Evolutionary conservation across 2,329 filamentous ascomycete genomes (phyloP), one percentile per base, ranked within the genome.

Genomic region (Apiospora rasikravindrae): DNA sequence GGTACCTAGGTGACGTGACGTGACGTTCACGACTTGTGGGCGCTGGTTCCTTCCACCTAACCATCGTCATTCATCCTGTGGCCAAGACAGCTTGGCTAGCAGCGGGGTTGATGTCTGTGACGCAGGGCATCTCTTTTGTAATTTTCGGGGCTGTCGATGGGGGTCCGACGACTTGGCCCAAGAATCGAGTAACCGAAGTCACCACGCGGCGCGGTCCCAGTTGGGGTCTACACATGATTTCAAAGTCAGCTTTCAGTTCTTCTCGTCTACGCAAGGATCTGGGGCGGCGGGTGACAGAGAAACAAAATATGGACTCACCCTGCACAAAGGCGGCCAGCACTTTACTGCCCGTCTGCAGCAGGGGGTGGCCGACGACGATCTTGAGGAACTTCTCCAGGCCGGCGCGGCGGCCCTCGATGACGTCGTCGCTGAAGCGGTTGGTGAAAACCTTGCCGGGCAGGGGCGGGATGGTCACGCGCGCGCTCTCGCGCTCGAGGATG

Each of bases 361-460:
- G 87, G 77, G 96, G 96, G 83, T 99, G 96, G 0, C 96, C 96
- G 0, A 98, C 96, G 14, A 99, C 96, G 81, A 98, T 98, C 89
- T 96, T 95, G 81, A 99, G 84, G 82, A 99, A 99, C 81, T 97
- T 91, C 86, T 99, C 95, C 76, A 99, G 86, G 0, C 96, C 96
- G 77, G 96, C 94, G 75, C 96, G 88, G 71, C 96, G 88, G 80
- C 97, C 70, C 87, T 98, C 96, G 82, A 99, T 99, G 79, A 99
- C 96, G 82, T 98, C 95, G 85, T 99, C 96, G 79, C 94, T 97
- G 86, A 99, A 99, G 67, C 96, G 91, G 83, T 98, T 98, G 69
- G 96, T 98, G 78, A 98, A 98, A 71, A 99, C 96, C 85, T 98
- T 99, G 69, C 96, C 96, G 0, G 96, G 96, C 75, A 99, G 86